Conservation (phyloP, 179 eudicot genomes). For the Silene vulgaris region DNA sequence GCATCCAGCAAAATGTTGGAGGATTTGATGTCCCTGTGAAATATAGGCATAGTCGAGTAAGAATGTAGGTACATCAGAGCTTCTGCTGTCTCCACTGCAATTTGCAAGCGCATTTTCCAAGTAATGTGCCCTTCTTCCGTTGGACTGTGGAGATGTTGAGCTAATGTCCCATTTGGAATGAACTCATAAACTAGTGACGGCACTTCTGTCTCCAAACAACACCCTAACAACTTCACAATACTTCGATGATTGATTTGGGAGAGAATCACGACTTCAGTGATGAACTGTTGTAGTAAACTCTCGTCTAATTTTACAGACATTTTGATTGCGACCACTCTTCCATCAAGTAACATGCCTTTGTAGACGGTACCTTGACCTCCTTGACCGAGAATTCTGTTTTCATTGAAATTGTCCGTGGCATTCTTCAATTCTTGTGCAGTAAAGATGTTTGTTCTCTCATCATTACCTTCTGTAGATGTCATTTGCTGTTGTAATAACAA, state of each 20-base stretch:
- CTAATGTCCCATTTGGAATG: conserved; percentile 30
- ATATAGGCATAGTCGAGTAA: conserved; percentile 24
- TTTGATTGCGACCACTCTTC: conserved; percentile 25
- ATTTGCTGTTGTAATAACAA: conserved; percentile 20
- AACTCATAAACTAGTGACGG: conserved; percentile 29
- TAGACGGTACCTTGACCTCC: conserved; percentile 29
- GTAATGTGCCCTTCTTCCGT: conserved; percentile 20
- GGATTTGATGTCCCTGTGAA: conserved; percentile 25
- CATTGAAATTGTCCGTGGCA: conserved; percentile 21
- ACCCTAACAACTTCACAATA: conserved; percentile 24
- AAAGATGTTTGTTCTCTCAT: conserved; percentile 22
- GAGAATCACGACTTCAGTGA: conserved; percentile 24
- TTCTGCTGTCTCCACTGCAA: conserved; percentile 21
- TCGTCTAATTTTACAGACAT: conserved; percentile 20
- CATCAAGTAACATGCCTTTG: conserved; percentile 28
- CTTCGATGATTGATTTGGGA: conserved; percentile 26
- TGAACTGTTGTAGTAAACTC: conserved; percentile 19
- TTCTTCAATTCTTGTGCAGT: conserved; percentile 23
- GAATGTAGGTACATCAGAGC: conserved; percentile 25
- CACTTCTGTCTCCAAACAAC: conserved; percentile 27
- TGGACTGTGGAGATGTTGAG: conserved; percentile 26
- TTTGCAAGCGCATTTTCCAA: conserved; percentile 24
- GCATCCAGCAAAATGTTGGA: conserved; percentile 22
- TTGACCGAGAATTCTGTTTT: conserved; percentile 22
- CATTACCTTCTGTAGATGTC: conserved; percentile 15